Evolutionary conservation across 257 asterid species (phyloP).

Genomic region (Leonotis leonurus): DNA sequence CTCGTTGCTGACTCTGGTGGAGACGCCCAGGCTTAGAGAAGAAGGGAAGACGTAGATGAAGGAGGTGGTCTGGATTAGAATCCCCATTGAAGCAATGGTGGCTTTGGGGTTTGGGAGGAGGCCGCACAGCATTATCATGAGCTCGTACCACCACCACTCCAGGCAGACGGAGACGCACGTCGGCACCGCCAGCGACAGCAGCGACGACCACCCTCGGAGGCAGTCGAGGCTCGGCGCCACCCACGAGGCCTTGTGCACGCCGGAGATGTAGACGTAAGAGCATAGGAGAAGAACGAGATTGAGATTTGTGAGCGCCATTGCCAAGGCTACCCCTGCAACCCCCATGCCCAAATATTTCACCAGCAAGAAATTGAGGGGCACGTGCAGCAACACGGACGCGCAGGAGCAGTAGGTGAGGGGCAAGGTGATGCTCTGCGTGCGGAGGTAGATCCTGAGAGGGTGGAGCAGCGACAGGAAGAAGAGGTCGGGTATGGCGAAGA

Average conservation of each 20-base stretch:
- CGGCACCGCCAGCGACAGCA: constrained; percentile 58
- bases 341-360: constrained; percentile 59
- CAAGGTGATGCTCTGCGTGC: constrained; percentile 69
- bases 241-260: constrained; percentile 65
- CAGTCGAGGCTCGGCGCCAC: constrained; percentile 61
- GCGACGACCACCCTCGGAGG: constrained; percentile 61
- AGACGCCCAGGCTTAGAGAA: constrained; percentile 69
- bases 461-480: constrained; percentile 75
- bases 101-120: constrained; percentile 60
- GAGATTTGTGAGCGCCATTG: constrained; percentile 76
- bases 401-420: constrained; percentile 68
- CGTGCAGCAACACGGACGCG: constrained; percentile 54
- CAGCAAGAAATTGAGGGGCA: constrained; percentile 59
- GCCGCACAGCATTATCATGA: constrained; percentile 85
- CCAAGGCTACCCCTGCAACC: constrained; percentile 61
- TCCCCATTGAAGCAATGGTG: constrained; percentile 86
- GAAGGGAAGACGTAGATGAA: constrained; percentile 87
- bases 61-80: constrained; percentile 77
- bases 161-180: constrained; percentile 81
- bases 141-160: constrained; percentile 99
- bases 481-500: constrained; percentile 77
- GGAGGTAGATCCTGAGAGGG: constrained; percentile 63
- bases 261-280: constrained; percentile 48
- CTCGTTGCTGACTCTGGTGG: constrained; percentile 72
- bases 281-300: constrained; percentile 53